phyloP scores from a whole-genome alignment of 495 filamentous ascomycete genomes.

The Talaromyces nanjingensis region DNA sequence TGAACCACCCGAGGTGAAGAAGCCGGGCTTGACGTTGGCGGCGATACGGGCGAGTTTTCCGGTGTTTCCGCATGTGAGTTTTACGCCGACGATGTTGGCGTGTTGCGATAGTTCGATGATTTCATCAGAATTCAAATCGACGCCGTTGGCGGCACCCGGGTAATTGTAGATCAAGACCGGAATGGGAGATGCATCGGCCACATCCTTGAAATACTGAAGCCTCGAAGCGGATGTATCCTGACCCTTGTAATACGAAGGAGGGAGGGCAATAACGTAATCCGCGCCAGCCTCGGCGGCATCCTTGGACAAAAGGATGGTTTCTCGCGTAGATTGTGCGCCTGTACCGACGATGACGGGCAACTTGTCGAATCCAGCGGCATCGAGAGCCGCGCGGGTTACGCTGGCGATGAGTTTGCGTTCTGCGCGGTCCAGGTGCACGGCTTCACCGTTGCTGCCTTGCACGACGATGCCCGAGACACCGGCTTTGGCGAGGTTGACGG shows the following conservation, averaged over 20 bases:
- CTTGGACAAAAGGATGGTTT: conserved; percentile 72
- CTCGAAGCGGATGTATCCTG: conserved; percentile 52
- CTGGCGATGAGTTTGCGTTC: conserved; percentile 66
- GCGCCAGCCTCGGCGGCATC: conserved; percentile 71
- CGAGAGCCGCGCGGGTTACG: conserved; percentile 67
- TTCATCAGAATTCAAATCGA: conserved; percentile 77
- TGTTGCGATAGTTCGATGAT: conserved; percentile 69
- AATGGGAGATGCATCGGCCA: conserved; percentile 75
- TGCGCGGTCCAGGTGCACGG: conserved; percentile 66
- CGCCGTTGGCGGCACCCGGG: conserved; percentile 70
- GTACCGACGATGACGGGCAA: conserved; percentile 81
- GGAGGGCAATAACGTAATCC: conserved; percentile 78
- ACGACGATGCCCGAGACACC: conserved; percentile 76
- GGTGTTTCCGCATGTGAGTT: conserved; percentile 92
- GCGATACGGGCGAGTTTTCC: conserved; percentile 82
- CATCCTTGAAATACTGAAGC: conserved; percentile 65
- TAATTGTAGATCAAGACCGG: conserved; percentile 94
- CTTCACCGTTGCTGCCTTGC: conserved; percentile 88
- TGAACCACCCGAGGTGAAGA: conserved; percentile 80
- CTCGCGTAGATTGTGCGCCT: conserved; percentile 76
- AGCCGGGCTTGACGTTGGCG: conserved; percentile 52
- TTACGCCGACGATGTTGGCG: conserved; percentile 83
- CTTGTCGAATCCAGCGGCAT: conserved; percentile 57
- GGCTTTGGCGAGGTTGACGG: conserved; percentile 72
- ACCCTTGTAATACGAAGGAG: conserved; percentile 76